These are phyloP conservation scores for Neurospora sp. DNA, from an alignment of 495 filamentous ascomycete species.

Conservation along the genomic window DNA sequence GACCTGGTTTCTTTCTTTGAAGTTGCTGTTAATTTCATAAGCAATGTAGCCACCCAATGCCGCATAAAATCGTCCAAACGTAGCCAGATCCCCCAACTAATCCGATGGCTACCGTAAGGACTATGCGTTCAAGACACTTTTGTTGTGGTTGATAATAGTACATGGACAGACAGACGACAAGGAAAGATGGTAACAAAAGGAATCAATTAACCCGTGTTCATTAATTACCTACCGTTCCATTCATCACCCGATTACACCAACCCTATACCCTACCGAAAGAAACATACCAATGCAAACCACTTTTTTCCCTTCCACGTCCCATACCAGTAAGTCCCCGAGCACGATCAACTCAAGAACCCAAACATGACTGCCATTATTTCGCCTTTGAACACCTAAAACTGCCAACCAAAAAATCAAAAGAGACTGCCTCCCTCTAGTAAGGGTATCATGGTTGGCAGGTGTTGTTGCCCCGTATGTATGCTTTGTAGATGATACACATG, in stretches of 20 bases:
- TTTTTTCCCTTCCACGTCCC: background rate
- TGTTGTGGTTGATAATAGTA: background rate
- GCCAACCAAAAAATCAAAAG: background rate
- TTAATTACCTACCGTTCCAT: background rate
- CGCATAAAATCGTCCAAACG: background rate
- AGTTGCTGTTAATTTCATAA: background rate
- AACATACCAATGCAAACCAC: background rate
- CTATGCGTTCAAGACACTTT: background rate
- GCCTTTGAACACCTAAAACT: background rate
- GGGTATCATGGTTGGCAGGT: background rate
- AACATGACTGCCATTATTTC: background rate
- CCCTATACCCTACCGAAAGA: background rate
- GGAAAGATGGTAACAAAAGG: background rate
- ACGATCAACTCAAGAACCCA: background rate
- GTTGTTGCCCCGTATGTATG: background rate
- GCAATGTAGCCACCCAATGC: background rate
- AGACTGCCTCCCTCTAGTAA: background rate
- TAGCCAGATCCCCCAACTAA: background rate
- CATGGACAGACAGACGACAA: background rate
- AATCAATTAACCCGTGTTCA: background rate
- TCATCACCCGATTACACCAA: background rate
- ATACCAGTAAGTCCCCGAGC: background rate
- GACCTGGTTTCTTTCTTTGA: background rate
- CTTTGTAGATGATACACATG: background rate
- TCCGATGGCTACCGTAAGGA: background rate